Evolutionary conservation across 73 alveolate genomes (phyloP).

Genomic region (Blepharisma japonicum): DNA sequence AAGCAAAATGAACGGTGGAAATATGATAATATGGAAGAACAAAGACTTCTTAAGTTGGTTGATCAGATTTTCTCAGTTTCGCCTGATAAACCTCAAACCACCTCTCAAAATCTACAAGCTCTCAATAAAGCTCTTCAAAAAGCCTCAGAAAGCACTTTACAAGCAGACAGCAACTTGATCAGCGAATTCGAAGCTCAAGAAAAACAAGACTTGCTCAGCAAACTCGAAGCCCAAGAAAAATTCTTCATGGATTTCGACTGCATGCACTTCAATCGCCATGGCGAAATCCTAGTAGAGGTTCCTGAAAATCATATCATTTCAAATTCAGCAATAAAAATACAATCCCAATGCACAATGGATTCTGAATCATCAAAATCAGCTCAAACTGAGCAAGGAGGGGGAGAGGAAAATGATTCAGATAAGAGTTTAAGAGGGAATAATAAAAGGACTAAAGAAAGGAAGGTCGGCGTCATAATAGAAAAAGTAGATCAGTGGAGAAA

Average conservation of each 20-base stretch:
- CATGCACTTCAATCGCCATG: too few species aligned
- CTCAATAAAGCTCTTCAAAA: conserved; percentile 1
- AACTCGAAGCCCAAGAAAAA: too few species aligned
- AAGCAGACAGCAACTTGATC: background rate
- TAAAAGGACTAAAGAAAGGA: conserved; percentile 93
- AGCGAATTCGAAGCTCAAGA: background rate
- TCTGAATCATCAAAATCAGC: too few species aligned
- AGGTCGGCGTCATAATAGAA: conserved; percentile 92
- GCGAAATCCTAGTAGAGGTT: too few species aligned
- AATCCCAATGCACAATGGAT: too few species aligned
- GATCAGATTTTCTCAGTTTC: background rate
- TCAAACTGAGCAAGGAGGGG: too few species aligned
- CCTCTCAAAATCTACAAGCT: background rate
- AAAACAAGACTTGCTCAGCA: too few species aligned
- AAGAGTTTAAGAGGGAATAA: too few species aligned
- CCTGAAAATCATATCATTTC: too few species aligned
- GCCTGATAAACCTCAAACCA: conserved; percentile 8
- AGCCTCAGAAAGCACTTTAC: background rate
- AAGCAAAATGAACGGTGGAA: background rate
- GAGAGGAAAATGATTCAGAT: conserved; percentile 34
- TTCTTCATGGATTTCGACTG: background rate
- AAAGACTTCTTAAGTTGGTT: background rate
- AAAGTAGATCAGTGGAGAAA: conserved; percentile 96
- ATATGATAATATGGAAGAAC: conserved; percentile 6
- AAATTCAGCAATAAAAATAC: too few species aligned